phyloP scores from a whole-genome alignment of 2,329 filamentous ascomycete genomes.

The Cordyceps javanica region DNA sequence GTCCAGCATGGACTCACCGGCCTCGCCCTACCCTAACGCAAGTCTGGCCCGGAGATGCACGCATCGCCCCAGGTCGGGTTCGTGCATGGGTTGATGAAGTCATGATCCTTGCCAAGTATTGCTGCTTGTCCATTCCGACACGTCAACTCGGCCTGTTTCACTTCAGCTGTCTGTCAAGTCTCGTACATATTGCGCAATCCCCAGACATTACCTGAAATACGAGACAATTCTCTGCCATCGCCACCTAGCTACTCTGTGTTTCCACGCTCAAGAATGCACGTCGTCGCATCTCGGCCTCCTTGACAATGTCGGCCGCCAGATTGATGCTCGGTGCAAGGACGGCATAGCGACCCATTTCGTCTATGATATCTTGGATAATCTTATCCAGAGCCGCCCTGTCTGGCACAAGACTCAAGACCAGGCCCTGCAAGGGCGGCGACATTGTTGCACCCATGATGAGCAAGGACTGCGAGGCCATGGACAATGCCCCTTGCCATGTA shows the following conservation, averaged over 20 bases:
- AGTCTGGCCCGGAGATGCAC: too few relatives aligned
- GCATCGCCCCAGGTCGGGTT: too few relatives aligned
- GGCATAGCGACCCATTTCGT: conserved; percentile 68
- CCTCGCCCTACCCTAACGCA: too few relatives aligned
- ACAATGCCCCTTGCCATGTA: conserved; percentile 77
- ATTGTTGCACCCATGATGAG: conserved; percentile 81
- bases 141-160: too few relatives aligned
- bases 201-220: too few relatives aligned
- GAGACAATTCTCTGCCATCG: too few relatives aligned
- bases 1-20: too few relatives aligned
- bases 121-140: too few relatives aligned
- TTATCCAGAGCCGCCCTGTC: conserved; percentile 59
- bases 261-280: conserved; percentile 51
- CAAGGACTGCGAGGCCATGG: conserved; percentile 74
- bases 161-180: too few relatives aligned
- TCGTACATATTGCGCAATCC: too few relatives aligned
- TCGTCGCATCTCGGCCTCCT: conserved; percentile 68
- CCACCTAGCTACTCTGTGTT: neutral
- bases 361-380: conserved; percentile 71
- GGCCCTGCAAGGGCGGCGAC: conserved; percentile 63
- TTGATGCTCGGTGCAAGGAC: conserved; percentile 70
- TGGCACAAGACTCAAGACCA: conserved; percentile 53
- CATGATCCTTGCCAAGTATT: too few relatives aligned
- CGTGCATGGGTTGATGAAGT: too few relatives aligned
- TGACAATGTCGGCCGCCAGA: conserved; percentile 72